Base-by-base conservation (phyloP, 116 monocot genomes). In the Phalaenopsis hybrid region DNA sequence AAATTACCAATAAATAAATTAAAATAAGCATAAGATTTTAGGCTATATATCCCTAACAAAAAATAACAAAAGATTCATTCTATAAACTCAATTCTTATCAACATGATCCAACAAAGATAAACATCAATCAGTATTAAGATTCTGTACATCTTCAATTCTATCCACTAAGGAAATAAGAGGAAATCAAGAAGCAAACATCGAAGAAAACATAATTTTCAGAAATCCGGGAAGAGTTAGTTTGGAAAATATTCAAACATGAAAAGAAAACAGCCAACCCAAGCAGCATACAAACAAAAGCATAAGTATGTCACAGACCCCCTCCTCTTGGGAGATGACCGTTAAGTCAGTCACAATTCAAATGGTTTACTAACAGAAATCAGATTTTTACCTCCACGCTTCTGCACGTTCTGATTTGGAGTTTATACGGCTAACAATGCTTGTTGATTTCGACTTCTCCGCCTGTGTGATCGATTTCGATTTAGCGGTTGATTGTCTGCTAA, bases 381-480 rank as follows among this genome's bases (percentile, higher is more conserved):
- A 45, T 20, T 78, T 83, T 92, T 84, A 94, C 81, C 94, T 80
- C 94, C 94, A 94, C 13, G 94, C 90, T 81, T 94, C 94, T 5
- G 85, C 85, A 61, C 92, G 81, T 74, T 94, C 94, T 15, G 70
- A 73, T 81, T 83, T 92, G 7, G 94, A 89, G 68, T 90, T 94
- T 82, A 92, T 87, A 58, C 87, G 89, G 73, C 90, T 90, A 45
- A 92, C 78, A 55, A 90, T 88, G 84, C 88, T 90, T 12, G 79
- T 63, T 45, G 85, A 89, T 81, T 81, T 91, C 6, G 81, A 85
- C 76, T 89, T 91, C 76, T 91, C 91, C n/a, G 73, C 80, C 34
- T 78, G 43, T 33, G 67, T 13, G 8, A 57, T n/a, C 10, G 48
- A 55, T 20, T 79, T n/a, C 10, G 31, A 55, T 20, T 79, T 68